Evolutionary conservation across 2,329 filamentous ascomycete species (phyloP).

Genomic region (Albophoma yamanashiensis): DNA sequence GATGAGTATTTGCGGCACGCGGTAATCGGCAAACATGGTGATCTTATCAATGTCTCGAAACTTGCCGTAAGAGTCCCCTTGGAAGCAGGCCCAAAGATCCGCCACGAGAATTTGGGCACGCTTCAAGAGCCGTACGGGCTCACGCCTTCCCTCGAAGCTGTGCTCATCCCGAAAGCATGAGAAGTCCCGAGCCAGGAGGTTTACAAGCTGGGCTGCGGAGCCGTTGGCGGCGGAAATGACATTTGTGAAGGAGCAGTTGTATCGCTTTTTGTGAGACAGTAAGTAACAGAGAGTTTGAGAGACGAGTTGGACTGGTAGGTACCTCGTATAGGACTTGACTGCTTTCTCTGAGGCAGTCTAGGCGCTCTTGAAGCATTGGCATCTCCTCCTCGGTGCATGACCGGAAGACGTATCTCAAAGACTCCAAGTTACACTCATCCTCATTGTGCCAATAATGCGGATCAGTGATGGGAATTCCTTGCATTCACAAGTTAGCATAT

Average conservation of each 20-base stretch:
- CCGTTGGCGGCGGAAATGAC: conserved; percentile 63
- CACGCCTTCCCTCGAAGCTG: conserved; percentile 58
- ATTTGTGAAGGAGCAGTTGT: conserved; percentile 61
- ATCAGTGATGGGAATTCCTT: conserved; percentile 79
- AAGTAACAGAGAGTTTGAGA: too few relatives aligned
- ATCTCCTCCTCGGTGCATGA: conserved; percentile 81
- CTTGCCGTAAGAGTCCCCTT: conserved; percentile 64
- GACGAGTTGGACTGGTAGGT: conserved; percentile 7
- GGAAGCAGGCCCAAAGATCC: conserved; percentile 93
- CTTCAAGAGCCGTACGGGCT: conserved; percentile 74
- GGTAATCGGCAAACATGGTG: conserved; percentile 98
- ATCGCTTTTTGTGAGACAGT: conserved; percentile 42
- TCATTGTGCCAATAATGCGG: conserved; percentile 78
- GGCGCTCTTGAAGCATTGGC: conserved; percentile 67
- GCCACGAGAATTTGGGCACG: conserved; percentile 93
- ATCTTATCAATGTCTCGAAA: conserved; percentile 91
- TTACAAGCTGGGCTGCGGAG: conserved; percentile 78
- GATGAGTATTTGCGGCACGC: conserved; percentile 87
- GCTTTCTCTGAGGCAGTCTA: conserved; percentile 73
- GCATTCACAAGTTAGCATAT: background rate
- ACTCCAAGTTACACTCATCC: conserved; percentile 62
- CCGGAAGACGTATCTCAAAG: conserved; percentile 69
- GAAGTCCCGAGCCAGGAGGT: conserved; percentile 74
- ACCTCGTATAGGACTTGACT: conserved; percentile 71
- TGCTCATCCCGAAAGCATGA: conserved; percentile 77